phyloP scores from a whole-genome alignment of 2,329 filamentous ascomycete genomes.

The Coniochaeta prunicola region DNA sequence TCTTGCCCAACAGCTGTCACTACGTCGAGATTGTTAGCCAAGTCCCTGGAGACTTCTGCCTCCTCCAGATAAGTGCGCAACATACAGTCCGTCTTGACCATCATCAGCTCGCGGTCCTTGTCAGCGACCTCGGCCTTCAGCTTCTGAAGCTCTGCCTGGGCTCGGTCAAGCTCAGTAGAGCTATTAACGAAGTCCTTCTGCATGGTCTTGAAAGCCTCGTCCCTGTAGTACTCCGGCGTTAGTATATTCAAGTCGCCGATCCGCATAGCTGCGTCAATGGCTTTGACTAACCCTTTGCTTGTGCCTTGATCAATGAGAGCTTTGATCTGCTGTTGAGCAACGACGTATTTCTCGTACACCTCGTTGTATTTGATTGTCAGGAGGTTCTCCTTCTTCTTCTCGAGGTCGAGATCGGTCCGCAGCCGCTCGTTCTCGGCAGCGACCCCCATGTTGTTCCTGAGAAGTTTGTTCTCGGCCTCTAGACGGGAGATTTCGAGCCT shows the following conservation, averaged over 20 bases:
- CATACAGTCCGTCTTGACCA: constrained; percentile 44
- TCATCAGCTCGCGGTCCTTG: constrained; percentile 47
- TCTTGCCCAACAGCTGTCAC: constrained; percentile 47
- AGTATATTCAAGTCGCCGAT: constrained; percentile 28
- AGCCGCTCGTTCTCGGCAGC: constrained; percentile 47
- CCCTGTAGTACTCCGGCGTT: constrained; percentile 40
- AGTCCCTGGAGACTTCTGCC: constrained; percentile 6
- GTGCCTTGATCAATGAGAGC: constrained; percentile 43
- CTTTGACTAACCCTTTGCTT: constrained; percentile 47
- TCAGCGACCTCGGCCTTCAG: constrained; percentile 44
- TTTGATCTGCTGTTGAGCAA: constrained; percentile 50
- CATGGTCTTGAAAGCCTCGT: constrained; percentile 44
- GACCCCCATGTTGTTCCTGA: constrained; percentile 46
- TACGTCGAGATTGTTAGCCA: constrained; percentile 21
- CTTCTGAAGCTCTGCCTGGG: constrained; percentile 33
- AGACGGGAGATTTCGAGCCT: constrained; percentile 49
- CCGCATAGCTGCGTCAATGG: constrained; percentile 25
- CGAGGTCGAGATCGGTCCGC: constrained; percentile 48
- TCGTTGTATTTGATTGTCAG: constrained; percentile 49
- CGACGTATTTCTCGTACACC: constrained; percentile 49
- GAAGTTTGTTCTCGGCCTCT: constrained; percentile 53
- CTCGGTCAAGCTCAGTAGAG: constrained; percentile 38
- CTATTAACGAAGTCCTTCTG: constrained; percentile 38
- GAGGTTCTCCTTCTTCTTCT: constrained; percentile 40
- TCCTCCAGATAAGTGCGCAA: constrained; percentile 14